phyloP scores from a whole-genome alignment of 768 basidiomycete species.

The Panaeolus papilionaceus region DNA sequence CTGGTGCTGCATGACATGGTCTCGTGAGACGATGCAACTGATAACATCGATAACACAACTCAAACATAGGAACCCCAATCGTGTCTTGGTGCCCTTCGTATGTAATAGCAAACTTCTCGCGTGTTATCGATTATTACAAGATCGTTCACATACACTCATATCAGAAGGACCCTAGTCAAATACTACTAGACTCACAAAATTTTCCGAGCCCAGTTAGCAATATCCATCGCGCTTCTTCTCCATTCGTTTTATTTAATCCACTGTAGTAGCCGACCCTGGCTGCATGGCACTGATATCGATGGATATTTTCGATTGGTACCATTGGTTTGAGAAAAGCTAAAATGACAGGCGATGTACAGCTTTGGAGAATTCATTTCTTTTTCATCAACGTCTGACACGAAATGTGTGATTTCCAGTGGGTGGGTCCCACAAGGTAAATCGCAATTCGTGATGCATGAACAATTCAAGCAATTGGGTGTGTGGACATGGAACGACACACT shows the following conservation, averaged over 20 bases:
- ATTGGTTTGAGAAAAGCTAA: neutral
- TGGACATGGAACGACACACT: slow-evolving; percentile 1
- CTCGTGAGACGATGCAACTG: neutral
- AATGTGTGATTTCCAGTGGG: slow-evolving; percentile 1
- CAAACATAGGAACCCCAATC: neutral
- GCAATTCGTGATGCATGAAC: neutral
- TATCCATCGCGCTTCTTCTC: neutral
- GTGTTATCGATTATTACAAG: neutral
- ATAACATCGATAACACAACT: slow-evolving; percentile 1
- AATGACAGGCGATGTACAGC: neutral
- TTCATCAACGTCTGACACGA: neutral
- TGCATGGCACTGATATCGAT: neutral
- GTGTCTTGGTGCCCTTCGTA: neutral
- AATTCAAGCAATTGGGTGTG: neutral
- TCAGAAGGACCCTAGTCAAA: neutral
- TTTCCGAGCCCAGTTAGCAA: neutral
- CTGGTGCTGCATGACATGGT: neutral
- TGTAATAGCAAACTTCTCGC: neutral
- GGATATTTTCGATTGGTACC: neutral
- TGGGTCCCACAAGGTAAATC: neutral
- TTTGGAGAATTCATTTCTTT: slow-evolving; percentile 2
- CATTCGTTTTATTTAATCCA: neutral
- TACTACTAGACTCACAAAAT: neutral
- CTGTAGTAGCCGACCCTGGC: neutral
- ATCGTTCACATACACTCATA: neutral